Conservation (phyloP, 176 grass and related monocot species). For the Oryza australiensis region DNA sequence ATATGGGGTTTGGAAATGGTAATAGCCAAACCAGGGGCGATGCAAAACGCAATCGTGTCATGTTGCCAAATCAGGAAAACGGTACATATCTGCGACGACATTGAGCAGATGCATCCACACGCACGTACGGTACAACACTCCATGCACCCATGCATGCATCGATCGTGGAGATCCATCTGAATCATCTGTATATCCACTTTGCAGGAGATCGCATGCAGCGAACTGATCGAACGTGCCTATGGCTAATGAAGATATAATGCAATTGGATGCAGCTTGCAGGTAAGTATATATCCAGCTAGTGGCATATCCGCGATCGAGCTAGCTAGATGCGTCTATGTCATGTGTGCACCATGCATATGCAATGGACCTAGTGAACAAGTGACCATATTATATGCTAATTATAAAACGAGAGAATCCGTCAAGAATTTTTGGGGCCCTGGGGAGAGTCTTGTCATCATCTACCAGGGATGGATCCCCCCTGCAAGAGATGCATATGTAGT, state of each 20-base stretch:
- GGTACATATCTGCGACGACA: not conserved
- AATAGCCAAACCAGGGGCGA: not conserved
- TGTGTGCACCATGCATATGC: not conserved
- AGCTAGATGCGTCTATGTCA: constrained; percentile 28
- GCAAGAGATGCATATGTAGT: constrained; percentile 39
- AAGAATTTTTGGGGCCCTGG: constrained; percentile 30
- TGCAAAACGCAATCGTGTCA: constrained; percentile 1
- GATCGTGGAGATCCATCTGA: not conserved
- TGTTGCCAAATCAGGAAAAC: constrained; percentile 20
- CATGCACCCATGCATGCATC: not conserved
- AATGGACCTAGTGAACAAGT: constrained; percentile 10
- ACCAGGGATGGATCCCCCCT: constrained; percentile 34
- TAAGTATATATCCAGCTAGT: not conserved
- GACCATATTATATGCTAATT: not conserved
- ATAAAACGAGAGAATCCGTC: constrained; percentile 29
- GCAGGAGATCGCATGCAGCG: not conserved
- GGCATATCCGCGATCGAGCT: not conserved
- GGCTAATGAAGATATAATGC: not conserved
- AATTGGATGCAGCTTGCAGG: not conserved
- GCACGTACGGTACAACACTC: not conserved
- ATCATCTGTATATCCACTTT: not conserved
- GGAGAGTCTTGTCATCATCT: constrained; percentile 31
- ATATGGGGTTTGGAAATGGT: not conserved
- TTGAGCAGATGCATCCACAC: not conserved
- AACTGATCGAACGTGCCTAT: not conserved